Conservation (phyloP, 495 filamentous ascomycete species). For the Hyaloscypha variabilis region DNA sequence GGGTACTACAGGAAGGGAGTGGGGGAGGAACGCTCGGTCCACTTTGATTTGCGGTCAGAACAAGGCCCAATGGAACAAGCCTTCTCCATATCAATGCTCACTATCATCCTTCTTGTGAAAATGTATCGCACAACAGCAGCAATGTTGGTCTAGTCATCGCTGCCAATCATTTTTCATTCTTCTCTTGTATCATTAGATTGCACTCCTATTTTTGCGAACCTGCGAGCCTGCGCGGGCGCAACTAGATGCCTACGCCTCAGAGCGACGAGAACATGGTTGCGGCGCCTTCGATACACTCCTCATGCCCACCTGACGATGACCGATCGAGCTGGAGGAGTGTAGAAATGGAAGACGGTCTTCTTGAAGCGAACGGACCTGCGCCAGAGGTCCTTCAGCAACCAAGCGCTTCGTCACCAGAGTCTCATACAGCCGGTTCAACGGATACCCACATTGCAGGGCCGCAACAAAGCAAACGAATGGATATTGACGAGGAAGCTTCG, state of each 20-base stretch:
- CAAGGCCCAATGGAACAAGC: slow-evolving; percentile 16
- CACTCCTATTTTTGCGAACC: slow-evolving; percentile 13
- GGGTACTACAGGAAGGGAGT: not conserved
- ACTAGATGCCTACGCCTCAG: slow-evolving; percentile 55
- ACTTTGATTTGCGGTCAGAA: not conserved
- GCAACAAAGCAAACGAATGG: slow-evolving; percentile 31
- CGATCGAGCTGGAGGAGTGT: slow-evolving; percentile 32
- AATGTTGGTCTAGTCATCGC: slow-evolving; percentile 27
- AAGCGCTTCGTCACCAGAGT: slow-evolving; percentile 29
- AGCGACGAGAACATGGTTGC: slow-evolving; percentile 33
- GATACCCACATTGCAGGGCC: slow-evolving; percentile 24
- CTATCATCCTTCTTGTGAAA: slow-evolving; percentile 13
- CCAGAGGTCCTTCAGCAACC: slow-evolving; percentile 32
- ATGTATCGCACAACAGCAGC: slow-evolving; percentile 17
- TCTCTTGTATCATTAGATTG: slow-evolving; percentile 34
- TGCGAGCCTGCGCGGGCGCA: slow-evolving; percentile 33
- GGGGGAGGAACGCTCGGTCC: not conserved
- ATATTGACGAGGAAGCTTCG: slow-evolving; percentile 34
- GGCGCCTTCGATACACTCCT: slow-evolving; percentile 27
- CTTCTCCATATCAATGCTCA: slow-evolving; percentile 17
- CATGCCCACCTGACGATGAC: slow-evolving; percentile 39
- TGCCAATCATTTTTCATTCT: slow-evolving; percentile 23
- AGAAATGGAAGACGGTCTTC: slow-evolving; percentile 29
- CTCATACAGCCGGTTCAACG: slow-evolving; percentile 24
- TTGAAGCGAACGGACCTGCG: slow-evolving; percentile 18